phyloP scores from a whole-genome alignment of 805 yeast genomes.

The Suhomyces faveliae region DNA sequence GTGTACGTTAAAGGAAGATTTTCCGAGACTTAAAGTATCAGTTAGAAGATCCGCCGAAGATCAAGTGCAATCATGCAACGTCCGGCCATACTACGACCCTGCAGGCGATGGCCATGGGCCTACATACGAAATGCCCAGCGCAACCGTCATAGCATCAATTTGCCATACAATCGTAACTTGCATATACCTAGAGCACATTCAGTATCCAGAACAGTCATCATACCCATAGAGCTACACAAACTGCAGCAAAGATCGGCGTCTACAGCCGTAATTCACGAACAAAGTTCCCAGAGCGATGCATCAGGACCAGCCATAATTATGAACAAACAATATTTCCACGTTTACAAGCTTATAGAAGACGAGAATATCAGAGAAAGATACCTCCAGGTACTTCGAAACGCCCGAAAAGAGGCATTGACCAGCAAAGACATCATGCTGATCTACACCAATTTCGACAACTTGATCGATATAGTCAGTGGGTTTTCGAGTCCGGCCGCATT shows the following conservation, averaged over 20 bases:
- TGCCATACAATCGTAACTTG: neutral
- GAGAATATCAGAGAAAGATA: conserved; percentile 11
- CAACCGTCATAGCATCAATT: neutral
- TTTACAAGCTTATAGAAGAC: conserved; percentile 9
- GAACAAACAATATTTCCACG: conserved; percentile 7
- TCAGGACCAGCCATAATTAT: conserved; percentile 4
- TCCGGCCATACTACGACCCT: neutral
- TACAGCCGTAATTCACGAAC: neutral
- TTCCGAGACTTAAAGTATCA: neutral
- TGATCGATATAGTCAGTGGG: conserved; percentile 25
- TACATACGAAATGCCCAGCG: neutral
- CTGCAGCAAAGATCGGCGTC: neutral
- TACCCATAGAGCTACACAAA: neutral
- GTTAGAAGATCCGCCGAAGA: neutral
- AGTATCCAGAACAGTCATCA: neutral
- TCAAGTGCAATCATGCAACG: neutral
- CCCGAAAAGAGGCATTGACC: neutral
- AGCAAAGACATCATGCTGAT: conserved; percentile 14
- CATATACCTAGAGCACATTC: neutral
- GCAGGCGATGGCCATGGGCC: conserved; percentile 1
- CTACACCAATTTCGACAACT: conserved; percentile 16
- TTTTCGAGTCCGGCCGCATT: conserved; percentile 15
- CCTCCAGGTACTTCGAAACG: conserved; percentile 13
- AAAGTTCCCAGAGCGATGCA: neutral
- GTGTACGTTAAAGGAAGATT: neutral